Base-by-base conservation (phyloP, 345 rosid genomes). In the Linum trigynum region DNA sequence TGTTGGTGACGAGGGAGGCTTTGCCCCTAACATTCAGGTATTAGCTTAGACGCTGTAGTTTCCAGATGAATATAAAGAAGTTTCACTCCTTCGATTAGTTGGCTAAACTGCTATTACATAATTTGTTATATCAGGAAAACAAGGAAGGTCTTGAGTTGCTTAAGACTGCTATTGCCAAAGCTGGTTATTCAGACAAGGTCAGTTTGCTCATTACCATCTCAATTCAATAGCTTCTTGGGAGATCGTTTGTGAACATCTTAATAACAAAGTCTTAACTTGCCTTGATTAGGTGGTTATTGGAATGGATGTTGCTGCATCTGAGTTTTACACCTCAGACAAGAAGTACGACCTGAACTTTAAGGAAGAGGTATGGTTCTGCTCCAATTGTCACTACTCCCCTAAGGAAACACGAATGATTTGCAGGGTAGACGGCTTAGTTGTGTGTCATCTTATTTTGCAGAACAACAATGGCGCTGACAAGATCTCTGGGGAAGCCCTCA, bases 271-370 rank as follows among this genome's bases (percentile, higher is more conserved):
- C 23, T 12, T 55, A 5, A 11, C 5, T 16, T 23, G 32, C 5
- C 23, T 56, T 37, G 12, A 12, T 56, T 76, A 92, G 97, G 96
- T 94, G 69, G 96, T 94, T 74, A 94, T 94, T 63, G 99, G 99
- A 67, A 94, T 94, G 99, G 99, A 94, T 78, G 99, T 94, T 65
- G 99, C 99, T 62, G 99, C 99, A 45, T 94, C 99, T 32, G 99
- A 94, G 70, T 94, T 94, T 72, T 94, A 88, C 68, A 79, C 80
- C 61, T 36, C 77, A 41, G 97, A 90, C 77, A 88, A 88, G 70
- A 77, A 80, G 23, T 94, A 94, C 66, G 99, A 94, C 76, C 68
- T 89, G 81, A 89, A 89, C 80, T 89, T 89, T 78, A 89, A 89
- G 72, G 92, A 85, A 77, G 92, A 89, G 77, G 96, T 86, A 39